Evolutionary conservation across 2,329 filamentous ascomycete species (phyloP).

Genomic region (Apiospora sp.): DNA sequence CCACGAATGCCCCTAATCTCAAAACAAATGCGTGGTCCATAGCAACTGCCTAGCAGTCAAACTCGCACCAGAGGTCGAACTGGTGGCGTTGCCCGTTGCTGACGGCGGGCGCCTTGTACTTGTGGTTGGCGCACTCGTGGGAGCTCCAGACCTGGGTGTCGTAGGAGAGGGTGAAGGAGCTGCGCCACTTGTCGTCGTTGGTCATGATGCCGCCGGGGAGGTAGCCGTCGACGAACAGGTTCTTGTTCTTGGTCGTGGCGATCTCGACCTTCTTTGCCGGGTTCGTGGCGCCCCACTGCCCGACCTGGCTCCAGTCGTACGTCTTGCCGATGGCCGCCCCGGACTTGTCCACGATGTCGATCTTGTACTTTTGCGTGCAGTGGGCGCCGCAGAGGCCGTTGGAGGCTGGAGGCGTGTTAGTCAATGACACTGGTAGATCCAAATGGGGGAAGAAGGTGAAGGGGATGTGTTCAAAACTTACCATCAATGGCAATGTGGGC

Average conservation of each 20-base stretch:
- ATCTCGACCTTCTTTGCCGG: neutral
- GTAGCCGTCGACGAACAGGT: neutral
- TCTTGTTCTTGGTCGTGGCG: neutral
- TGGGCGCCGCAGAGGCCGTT: neutral
- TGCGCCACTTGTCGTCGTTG: neutral
- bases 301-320: conserved; percentile 6
- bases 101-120: neutral
- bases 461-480: neutral
- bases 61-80: neutral
- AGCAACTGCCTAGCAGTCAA: neutral
- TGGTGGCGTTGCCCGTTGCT: neutral
- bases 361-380: neutral
- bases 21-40: neutral
- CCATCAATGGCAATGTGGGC: neutral
- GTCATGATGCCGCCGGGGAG: neutral
- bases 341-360: conserved; percentile 1
- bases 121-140: neutral
- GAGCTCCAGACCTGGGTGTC: neutral
- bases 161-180: neutral
- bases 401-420: neutral
- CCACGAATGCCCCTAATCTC: neutral
- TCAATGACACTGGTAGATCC: rapidly evolving
- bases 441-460: neutral
- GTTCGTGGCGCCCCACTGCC: neutral
- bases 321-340: neutral